These are phyloP conservation scores for Phaeosphaeria sp. DNA, from an alignment of 2,329 filamentous ascomycete genomes.

Conservation along the genomic window DNA sequence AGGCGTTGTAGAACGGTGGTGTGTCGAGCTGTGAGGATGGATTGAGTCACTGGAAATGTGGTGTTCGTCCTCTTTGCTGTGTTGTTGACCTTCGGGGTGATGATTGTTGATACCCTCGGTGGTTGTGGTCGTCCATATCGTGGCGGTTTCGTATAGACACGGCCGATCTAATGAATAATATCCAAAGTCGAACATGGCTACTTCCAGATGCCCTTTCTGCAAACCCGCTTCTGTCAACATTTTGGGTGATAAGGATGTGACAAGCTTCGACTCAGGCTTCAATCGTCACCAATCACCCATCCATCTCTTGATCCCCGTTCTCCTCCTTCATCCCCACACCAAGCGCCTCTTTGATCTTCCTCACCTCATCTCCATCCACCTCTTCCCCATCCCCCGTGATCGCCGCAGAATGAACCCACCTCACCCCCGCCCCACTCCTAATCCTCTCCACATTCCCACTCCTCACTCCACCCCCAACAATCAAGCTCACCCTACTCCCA, in stretches of 20 bases:
- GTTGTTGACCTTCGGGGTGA: background rate
- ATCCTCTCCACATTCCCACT: slow-evolving; percentile 51
- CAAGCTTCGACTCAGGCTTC: background rate
- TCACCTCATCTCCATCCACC: slow-evolving; percentile 39
- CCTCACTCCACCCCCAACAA: slow-evolving; percentile 61
- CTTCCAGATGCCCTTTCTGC: background rate
- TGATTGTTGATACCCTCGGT: slow-evolving; percentile 9
- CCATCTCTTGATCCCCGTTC: slow-evolving; percentile 3
- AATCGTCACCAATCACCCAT: background rate
- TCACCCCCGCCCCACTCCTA: slow-evolving; percentile 32
- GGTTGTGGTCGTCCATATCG: slow-evolving; percentile 7
- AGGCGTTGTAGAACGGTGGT: slow-evolving; percentile 19
- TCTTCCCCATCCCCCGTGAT: slow-evolving; percentile 42
- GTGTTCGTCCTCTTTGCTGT: background rate
- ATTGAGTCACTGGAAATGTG: background rate
- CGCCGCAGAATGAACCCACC: slow-evolving; percentile 56
- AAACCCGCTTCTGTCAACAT: background rate
- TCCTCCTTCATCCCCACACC: background rate
- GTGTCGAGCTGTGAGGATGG: background rate
- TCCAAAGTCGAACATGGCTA: background rate
- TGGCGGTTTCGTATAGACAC: slow-evolving; percentile 9
- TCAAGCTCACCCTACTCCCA: slow-evolving; percentile 50
- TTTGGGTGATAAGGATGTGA: background rate
- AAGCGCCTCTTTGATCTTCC: slow-evolving; percentile 14
- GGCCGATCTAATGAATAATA: slow-evolving; percentile 22